Evolutionary conservation across 805 yeast genomes (phyloP), one percentile per base, ranked within the genome.

Genomic region (Sungouiella blattae): DNA sequence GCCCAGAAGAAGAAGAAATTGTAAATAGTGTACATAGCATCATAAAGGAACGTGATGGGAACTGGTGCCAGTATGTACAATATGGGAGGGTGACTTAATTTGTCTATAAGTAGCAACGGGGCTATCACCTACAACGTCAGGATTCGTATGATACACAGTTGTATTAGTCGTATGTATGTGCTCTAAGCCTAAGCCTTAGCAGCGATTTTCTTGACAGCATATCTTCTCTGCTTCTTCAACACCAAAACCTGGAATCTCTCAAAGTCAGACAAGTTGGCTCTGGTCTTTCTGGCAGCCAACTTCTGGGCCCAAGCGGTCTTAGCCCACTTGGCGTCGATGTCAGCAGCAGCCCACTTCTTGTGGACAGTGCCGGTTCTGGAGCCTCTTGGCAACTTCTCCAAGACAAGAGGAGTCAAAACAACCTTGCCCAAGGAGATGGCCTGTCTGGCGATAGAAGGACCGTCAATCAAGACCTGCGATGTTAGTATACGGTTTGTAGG

Each of bases 191-290:
- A 83, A 73, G 95, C 96, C 84, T 89, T 88, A 65, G 96, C 95
- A 64, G 85, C 81, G 72, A 95, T 94, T 80, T 87, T 89, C 78
- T 84, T 87, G 64, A 87, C 91, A 73, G 88, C 86, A 69, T 71
- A 83, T 77, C 88, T 85, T 77, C 87, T 87, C 80, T 94, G 97
- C 83, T 91, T 93, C 85, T 85, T 93, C 71, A 88, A 81, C 60
- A 88, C 94, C 71, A 85, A 68, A 59, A 91, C 98, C 81, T 91
- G 96, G 96, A 93, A 93, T 83, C 99, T 89, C 80, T 93, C 96
- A 63, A 93, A 93, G 75, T 93, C 99, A 58, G 91, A 67, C 71
- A 94, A 84, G 66, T 82, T 76, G 62, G 94, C 73, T 81, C 98
- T 87, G 73, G 82, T 87, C 73, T 84, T 82, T 74, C 87, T 87